Evolutionary conservation across 208 protist species (phyloP), one percentile per base, ranked within the genome.

Genomic region (Eutreptiella sp.): DNA sequence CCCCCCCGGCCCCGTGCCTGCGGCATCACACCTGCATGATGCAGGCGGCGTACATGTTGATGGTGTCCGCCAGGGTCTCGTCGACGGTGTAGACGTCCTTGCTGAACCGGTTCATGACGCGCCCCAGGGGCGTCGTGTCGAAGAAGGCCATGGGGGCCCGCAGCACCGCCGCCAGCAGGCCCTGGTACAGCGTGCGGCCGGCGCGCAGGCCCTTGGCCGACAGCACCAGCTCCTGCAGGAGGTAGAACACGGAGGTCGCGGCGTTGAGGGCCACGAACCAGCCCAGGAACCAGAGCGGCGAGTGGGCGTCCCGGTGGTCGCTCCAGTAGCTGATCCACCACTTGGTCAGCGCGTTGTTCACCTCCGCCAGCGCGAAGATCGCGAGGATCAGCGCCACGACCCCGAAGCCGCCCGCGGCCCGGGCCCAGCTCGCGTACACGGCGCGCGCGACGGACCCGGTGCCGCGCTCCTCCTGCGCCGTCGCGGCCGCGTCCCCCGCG

Each of bases 61-160:
- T 3, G 1, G 65, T 70, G 3, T 63, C 48, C 4, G 85, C 81
- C 3, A 91, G 55, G 53, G 75, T 68, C 27, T 85, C 78, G 66
- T 92, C 87, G 33, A 88, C 54, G 21, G 66, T 68, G 65, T 83
- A 76, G 19, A 81, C 53, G 55, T 93, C 87, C 43, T 70, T 77
- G 11, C 72, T 77, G 32, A 93, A 80, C 21, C 87, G 70, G 57
- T 89, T 91, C 21, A 93, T 57, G 33, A 91, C 57, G 31, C 75
- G 14, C 19, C 75, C 73, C 19, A 45, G 24, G n/a, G 73, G 70
- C 19, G 38, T 81, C 0, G 47, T 76, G 34, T 80, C 52, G 57
- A 79, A 79, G 61, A 79, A 79, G 23, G 2, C 1, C 5, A 62
- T 55, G 1, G 66, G 50, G 21, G 68, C 31, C 4, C 11, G 4